phyloP scores from a whole-genome alignment of 345 rosid genomes.

The Salix koriyanagi region DNA sequence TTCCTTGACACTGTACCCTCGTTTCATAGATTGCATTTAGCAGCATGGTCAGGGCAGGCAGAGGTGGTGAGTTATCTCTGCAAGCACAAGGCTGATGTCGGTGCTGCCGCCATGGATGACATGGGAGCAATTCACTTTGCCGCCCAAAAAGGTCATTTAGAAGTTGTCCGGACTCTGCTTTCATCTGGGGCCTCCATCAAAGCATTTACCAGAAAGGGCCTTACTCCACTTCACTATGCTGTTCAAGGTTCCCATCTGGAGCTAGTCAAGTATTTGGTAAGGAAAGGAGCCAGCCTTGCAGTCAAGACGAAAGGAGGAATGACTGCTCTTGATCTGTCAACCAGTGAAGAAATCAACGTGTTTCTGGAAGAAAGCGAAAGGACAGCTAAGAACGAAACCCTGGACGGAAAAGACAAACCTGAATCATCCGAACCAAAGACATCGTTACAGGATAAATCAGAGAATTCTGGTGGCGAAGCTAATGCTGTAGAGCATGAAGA shows the following conservation, averaged over 20 bases:
- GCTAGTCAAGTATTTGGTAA: constrained; percentile 62
- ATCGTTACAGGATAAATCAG: constrained; percentile 18
- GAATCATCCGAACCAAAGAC: constrained; percentile 36
- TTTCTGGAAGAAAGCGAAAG: constrained; percentile 55
- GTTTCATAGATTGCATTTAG: constrained; percentile 67
- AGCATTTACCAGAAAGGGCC: constrained; percentile 72
- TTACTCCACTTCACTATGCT: constrained; percentile 87
- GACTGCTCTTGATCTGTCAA: constrained; percentile 72
- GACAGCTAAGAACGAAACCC: constrained; percentile 31
- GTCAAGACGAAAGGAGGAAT: constrained; percentile 76
- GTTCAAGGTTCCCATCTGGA: constrained; percentile 84
- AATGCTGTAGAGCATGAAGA: constrained; percentile 1
- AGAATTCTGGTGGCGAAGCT: constrained; percentile 29
- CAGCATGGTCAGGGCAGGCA: constrained; percentile 92
- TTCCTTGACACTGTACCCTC: constrained; percentile 44
- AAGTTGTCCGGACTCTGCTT: constrained; percentile 55
- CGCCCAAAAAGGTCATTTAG: constrained; percentile 87
- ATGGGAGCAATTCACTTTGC: constrained; percentile 98
- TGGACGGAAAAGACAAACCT: constrained; percentile 24
- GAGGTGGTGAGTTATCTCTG: constrained; percentile 74
- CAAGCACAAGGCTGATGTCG: constrained; percentile 87
- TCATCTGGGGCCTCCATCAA: constrained; percentile 66
- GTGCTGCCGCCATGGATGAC: constrained; percentile 96
- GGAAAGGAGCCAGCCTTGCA: constrained; percentile 63
- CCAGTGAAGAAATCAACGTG: constrained; percentile 44